Percentiles rank a stretch among this genome's conserved stretches.
Evolutionary conservation across 2,329 filamentous ascomycete genomes (phyloP).

Genomic region (Cadophora gregata): DNA sequence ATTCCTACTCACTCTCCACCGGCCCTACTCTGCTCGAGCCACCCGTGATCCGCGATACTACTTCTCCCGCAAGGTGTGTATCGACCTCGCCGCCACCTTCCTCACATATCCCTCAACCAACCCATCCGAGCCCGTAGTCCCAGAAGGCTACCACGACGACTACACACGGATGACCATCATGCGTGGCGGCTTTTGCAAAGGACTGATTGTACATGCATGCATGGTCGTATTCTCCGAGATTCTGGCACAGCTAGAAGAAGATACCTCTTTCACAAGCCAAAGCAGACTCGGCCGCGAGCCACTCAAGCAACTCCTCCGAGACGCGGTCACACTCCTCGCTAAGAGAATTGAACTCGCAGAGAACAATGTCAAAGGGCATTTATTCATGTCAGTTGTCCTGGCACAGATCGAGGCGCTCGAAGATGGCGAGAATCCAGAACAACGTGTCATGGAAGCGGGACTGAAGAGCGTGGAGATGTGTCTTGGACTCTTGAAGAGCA

Average conservation of each 20-base stretch:
- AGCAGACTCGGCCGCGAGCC: constrained; percentile 41
- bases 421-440: constrained; percentile 23
- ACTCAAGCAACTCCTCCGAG: constrained; percentile 44
- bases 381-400: constrained; percentile 49
- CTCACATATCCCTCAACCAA: constrained; percentile 27
- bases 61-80: constrained; percentile 54
- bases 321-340: constrained; percentile 41
- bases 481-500: constrained; percentile 27
- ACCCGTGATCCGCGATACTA: constrained; percentile 53
- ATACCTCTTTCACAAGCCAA: constrained; percentile 44
- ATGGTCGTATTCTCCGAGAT: constrained; percentile 55
- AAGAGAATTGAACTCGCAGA: constrained; percentile 49
- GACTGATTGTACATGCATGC: constrained; percentile 48
- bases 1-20: constrained; percentile 61
- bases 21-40: constrained; percentile 52
- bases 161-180: constrained; percentile 48
- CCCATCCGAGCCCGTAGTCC: neutral
- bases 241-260: constrained; percentile 52
- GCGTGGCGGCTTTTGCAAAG: constrained; percentile 51
- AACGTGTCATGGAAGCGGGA: constrained; percentile 30
- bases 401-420: constrained; percentile 48
- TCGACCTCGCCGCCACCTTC: constrained; percentile 50
- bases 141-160: constrained; percentile 34
- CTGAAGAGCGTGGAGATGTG: constrained; percentile 31
- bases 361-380: constrained; percentile 52